These are phyloP conservation scores for Daldinia decipiens DNA, from an alignment of 495 filamentous ascomycete species.

Conservation along the genomic window DNA sequence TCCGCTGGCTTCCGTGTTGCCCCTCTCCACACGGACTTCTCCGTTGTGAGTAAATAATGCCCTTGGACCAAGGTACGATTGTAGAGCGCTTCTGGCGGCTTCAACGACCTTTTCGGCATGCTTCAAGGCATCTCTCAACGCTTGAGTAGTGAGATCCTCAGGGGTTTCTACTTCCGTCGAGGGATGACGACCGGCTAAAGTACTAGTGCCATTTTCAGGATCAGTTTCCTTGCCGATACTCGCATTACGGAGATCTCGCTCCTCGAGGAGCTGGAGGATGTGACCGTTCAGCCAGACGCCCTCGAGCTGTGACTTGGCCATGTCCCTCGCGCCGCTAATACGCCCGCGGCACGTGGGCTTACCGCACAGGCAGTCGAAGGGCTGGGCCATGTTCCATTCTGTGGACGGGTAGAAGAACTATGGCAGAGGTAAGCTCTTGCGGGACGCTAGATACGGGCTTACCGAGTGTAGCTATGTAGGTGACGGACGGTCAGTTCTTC, in stretches of 20 bases:
- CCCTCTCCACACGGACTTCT: not conserved
- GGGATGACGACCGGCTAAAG: not conserved
- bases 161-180: conserved; percentile 8
- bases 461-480: conserved; percentile 15
- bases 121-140: conserved; percentile 49
- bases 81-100: conserved; percentile 49
- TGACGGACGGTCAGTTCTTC: conserved; percentile 69
- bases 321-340: conserved; percentile 65
- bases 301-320: conserved; percentile 57
- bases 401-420: conserved; percentile 81
- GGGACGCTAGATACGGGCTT: conserved; percentile 27
- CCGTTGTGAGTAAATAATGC: conserved; percentile 9
- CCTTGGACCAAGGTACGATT: conserved; percentile 44
- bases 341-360: conserved; percentile 59
- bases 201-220: conserved; percentile 31
- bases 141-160: conserved; percentile 44
- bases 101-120: conserved; percentile 56
- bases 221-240: conserved; percentile 23
- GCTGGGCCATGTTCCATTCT: conserved; percentile 80
- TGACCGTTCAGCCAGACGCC: conserved; percentile 65
- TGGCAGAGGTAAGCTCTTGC: conserved; percentile 35
- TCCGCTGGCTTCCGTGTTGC: not conserved
- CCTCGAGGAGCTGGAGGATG: conserved; percentile 62
- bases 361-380: conserved; percentile 74
- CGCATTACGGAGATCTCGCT: conserved; percentile 35